Evolutionary conservation across 1,284 basidiomycete species (phyloP).

Genomic region (Vanrija sp.): DNA sequence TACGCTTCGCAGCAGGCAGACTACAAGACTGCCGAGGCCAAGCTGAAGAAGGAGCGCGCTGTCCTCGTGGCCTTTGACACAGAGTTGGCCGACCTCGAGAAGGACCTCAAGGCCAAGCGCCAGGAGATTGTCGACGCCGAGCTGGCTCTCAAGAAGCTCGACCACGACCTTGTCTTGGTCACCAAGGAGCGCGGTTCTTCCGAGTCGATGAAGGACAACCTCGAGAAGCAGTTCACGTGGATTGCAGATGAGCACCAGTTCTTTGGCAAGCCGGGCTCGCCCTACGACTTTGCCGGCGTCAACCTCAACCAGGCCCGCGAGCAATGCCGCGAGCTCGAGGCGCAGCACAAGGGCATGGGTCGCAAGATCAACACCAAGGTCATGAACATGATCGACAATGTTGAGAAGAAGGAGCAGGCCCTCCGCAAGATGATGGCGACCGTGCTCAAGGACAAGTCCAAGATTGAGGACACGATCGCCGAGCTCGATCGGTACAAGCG

Average conservation of each 20-base stretch:
- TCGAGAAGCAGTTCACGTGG: constrained; percentile 86
- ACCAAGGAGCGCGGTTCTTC: constrained; percentile 56
- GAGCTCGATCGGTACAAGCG: constrained; percentile 92
- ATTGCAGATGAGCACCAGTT: constrained; percentile 77
- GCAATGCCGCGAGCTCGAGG: constrained; percentile 71
- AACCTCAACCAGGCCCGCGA: constrained; percentile 64
- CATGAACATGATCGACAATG: constrained; percentile 91
- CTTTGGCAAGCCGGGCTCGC: constrained; percentile 77
- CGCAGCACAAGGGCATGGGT: constrained; percentile 79
- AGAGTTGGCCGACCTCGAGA: constrained; percentile 77
- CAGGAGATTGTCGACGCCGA: constrained; percentile 68
- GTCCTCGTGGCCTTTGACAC: constrained; percentile 82
- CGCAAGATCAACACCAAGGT: constrained; percentile 96
- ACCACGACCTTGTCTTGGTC: constrained; percentile 54
- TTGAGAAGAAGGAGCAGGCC: constrained; percentile 87
- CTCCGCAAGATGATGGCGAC: constrained; percentile 85
- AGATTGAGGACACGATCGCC: constrained; percentile 91
- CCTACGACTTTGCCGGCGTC: constrained; percentile 76
- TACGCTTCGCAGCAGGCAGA: constrained; percentile 60
- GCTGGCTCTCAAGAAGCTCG: constrained; percentile 59
- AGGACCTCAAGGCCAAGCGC: constrained; percentile 76
- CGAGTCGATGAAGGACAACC: constrained; percentile 53
- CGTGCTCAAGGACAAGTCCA: constrained; percentile 88
- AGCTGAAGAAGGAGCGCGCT: constrained; percentile 76
- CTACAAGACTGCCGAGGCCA: constrained; percentile 63